Conservation (phyloP, 2,329 filamentous ascomycete species). For the Metarhizium anisopliae region DNA sequence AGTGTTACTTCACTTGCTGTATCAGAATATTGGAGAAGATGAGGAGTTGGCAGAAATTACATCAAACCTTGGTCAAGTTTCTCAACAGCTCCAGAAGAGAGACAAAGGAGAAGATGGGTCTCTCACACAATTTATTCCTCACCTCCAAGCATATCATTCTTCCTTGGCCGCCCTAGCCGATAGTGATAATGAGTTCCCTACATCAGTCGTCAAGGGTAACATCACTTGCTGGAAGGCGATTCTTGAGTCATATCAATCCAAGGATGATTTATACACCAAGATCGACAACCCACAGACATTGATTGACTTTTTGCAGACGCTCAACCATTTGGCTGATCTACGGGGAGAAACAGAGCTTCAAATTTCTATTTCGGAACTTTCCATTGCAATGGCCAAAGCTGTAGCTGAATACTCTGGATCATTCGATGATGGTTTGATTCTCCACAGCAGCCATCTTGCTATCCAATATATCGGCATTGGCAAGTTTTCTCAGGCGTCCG, state of each 20-base stretch:
- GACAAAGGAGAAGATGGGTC: conserved; percentile 35
- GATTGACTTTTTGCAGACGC: conserved; percentile 39
- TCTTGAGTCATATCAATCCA: conserved; percentile 27
- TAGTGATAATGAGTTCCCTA: conserved; percentile 21
- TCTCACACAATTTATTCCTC: conserved; percentile 35
- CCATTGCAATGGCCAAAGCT: conserved; percentile 30
- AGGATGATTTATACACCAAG: conserved; percentile 29
- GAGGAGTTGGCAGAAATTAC: conserved; percentile 29
- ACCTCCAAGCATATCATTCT: conserved; percentile 36
- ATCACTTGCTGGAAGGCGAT: conserved; percentile 37
- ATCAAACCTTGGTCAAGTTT: conserved; percentile 28
- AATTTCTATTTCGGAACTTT: conserved; percentile 37
- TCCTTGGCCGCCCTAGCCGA: conserved; percentile 36
- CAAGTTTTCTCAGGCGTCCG: conserved; percentile 38
- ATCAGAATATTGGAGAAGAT: conserved; percentile 37
- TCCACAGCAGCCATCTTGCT: conserved; percentile 38
- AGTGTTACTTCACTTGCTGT: conserved; percentile 39
- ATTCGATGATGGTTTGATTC: conserved; percentile 31
- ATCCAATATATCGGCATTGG: conserved; percentile 46
- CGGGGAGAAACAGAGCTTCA: conserved; percentile 39
- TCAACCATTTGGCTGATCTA: conserved; percentile 42
- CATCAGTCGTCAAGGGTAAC: conserved; percentile 24
- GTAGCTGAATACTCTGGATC: conserved; percentile 18
- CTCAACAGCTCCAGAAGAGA: conserved; percentile 25
- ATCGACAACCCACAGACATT: conserved; percentile 43